phyloP scores from a whole-genome alignment of 495 filamentous ascomycete genomes.

The Trichoderma parareesei region DNA sequence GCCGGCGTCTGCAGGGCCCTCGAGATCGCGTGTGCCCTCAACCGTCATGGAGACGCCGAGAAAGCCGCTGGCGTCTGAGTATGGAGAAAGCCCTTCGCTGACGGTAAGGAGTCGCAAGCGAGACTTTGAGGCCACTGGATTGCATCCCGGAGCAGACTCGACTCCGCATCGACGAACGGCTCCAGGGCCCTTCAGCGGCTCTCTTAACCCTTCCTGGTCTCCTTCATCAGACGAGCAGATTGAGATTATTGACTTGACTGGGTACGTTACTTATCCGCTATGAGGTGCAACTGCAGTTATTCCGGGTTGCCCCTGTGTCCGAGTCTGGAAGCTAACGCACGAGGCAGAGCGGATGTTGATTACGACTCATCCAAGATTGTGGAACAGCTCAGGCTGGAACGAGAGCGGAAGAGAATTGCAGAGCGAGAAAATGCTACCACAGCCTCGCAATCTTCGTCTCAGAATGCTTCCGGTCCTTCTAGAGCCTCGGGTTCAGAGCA shows the following conservation, averaged over 20 bases:
- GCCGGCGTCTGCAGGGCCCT: not conserved
- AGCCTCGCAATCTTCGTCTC: not conserved
- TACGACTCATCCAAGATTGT: not conserved
- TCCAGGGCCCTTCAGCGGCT: conserved; percentile 16
- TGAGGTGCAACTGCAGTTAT: not conserved
- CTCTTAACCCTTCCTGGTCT: not conserved
- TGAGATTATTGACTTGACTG: conserved; percentile 24
- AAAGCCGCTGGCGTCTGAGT: conserved; percentile 10
- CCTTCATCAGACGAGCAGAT: conserved; percentile 11
- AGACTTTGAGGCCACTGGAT: conserved; percentile 22
- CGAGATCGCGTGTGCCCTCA: not conserved
- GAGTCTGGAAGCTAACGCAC: not conserved
- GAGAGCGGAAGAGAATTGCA: not conserved
- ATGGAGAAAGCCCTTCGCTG: not conserved
- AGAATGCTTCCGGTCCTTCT: not conserved
- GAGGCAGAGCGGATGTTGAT: not conserved
- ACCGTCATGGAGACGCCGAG: conserved; percentile 14
- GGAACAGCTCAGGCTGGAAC: not conserved
- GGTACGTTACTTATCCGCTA: conserved; percentile 20
- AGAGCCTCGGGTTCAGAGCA: not conserved
- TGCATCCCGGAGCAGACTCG: conserved; percentile 11
- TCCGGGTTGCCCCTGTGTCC: not conserved
- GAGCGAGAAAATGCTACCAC: not conserved
- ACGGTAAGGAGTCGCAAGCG: conserved; percentile 25
- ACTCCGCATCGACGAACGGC: conserved; percentile 27